A percentile compares a stretch with the other conserved stretches of the same genome.
These are phyloP conservation scores for Epichloe aotearoae DNA, from an alignment of 2,329 filamentous ascomycete species.

Conservation along the genomic window DNA sequence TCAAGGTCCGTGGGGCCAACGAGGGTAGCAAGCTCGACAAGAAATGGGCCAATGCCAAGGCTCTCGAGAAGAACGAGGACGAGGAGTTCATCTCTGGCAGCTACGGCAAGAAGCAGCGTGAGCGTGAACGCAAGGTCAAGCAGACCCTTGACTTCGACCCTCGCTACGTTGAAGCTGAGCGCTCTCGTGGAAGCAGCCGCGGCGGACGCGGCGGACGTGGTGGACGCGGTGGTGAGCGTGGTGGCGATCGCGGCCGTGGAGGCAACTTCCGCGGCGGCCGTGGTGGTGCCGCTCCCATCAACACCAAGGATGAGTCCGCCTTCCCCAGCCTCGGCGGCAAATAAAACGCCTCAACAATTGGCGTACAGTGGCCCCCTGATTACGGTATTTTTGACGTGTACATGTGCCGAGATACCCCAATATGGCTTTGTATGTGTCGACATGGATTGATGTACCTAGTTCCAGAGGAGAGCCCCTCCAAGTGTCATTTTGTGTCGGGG, in stretches of 20 bases:
- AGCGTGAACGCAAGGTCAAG: slow-evolving; percentile 89
- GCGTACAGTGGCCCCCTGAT: background rate
- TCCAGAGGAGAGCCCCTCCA: background rate
- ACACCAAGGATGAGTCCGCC: slow-evolving; percentile 43
- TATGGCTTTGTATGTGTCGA: slow-evolving; percentile 5
- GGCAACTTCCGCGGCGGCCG: slow-evolving; percentile 30
- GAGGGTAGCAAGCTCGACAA: slow-evolving; percentile 79
- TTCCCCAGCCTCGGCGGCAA: slow-evolving; percentile 49
- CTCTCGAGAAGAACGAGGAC: slow-evolving; percentile 49
- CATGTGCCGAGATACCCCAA: slow-evolving; percentile 5
- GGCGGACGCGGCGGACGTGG: slow-evolving; percentile 39
- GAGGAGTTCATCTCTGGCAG: slow-evolving; percentile 67
- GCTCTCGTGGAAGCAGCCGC: slow-evolving; percentile 39
- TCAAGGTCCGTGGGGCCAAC: slow-evolving; percentile 78
- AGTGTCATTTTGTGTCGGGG: background rate
- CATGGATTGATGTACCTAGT: slow-evolving; percentile 3
- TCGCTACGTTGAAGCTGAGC: slow-evolving; percentile 60
- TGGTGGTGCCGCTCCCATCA: slow-evolving; percentile 31
- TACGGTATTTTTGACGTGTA: slow-evolving; percentile 4
- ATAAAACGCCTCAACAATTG: slow-evolving; percentile 19
- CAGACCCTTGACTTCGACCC: slow-evolving; percentile 79
- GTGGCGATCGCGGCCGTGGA: slow-evolving; percentile 32
- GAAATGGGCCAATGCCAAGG: slow-evolving; percentile 84
- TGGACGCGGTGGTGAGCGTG: slow-evolving; percentile 36
- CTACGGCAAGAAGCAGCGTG: slow-evolving; percentile 66